Percentiles rank a stretch among this genome's conserved stretches.
Evolutionary conservation across 2,329 filamentous ascomycete genomes (phyloP).

Genomic region (Endocalyx cinctus): DNA sequence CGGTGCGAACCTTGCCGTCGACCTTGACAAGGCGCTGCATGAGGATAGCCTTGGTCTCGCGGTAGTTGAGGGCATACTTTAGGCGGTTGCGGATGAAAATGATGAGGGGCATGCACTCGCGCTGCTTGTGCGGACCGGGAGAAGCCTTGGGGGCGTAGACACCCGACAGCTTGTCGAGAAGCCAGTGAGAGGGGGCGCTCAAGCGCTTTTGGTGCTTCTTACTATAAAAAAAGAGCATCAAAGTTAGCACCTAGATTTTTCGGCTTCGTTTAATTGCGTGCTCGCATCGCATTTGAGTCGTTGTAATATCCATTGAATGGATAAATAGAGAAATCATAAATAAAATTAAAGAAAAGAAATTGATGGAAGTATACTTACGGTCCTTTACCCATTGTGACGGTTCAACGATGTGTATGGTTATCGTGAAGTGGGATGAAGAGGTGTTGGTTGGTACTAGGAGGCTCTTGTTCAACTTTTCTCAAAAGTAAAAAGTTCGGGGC

Average conservation of each 20-base stretch:
- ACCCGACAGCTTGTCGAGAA: slow-evolving; percentile 99
- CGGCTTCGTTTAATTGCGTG: background rate
- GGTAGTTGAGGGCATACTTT: slow-evolving; percentile 99
- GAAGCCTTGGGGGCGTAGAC: slow-evolving; percentile 69
- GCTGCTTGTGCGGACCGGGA: slow-evolving; percentile 95
- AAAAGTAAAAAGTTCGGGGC: slow-evolving; percentile 2
- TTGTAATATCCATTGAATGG: no score
- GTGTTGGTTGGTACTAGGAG: slow-evolving; percentile 12
- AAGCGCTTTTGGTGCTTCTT: slow-evolving; percentile 99
- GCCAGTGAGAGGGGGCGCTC: slow-evolving; percentile 98
- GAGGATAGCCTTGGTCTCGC: slow-evolving; percentile 95
- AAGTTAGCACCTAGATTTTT: slow-evolving; percentile 23
- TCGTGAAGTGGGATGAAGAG: slow-evolving; percentile 21
- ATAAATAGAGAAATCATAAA: no score
- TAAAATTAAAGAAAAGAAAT: no score
- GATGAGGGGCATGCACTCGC: slow-evolving; percentile 97
- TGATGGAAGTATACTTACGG: slow-evolving; percentile 41
- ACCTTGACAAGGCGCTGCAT: slow-evolving; percentile 99
- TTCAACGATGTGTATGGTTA: slow-evolving; percentile 30
- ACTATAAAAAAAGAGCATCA: slow-evolving; percentile 41
- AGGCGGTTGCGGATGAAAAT: slow-evolving; percentile 96
- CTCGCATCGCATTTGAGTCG: background rate
- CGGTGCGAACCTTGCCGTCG: slow-evolving; percentile 98
- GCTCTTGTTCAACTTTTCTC: no score
- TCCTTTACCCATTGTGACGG: slow-evolving; percentile 43